Percentiles rank a stretch among this genome's conserved stretches.
Conservation (phyloP, 148 eudicot genomes). For the Vaccinium macrocarpon region DNA sequence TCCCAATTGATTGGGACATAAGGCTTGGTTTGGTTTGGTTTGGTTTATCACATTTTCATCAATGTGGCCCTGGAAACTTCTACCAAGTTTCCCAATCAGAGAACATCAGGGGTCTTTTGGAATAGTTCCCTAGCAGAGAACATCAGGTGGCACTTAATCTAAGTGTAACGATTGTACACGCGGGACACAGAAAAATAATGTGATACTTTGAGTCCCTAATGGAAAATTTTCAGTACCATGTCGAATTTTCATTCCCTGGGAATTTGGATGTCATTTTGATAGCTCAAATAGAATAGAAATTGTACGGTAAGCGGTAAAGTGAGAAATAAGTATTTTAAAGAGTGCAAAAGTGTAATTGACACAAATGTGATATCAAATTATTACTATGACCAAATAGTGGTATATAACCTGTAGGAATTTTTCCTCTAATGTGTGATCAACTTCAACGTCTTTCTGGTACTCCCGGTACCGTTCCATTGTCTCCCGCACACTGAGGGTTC, state of each 20-base stretch:
- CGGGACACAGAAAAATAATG: too few relatives aligned
- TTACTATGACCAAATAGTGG: background rate
- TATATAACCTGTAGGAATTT: slow-evolving; percentile 61
- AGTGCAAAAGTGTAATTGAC: background rate
- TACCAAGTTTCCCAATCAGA: too few relatives aligned
- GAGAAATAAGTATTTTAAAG: background rate
- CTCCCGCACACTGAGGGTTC: slow-evolving; percentile 59
- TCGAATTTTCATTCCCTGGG: background rate
- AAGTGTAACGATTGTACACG: too few relatives aligned
- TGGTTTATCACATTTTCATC: too few relatives aligned
- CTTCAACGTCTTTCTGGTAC: slow-evolving; percentile 53
- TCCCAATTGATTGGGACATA: too few relatives aligned
- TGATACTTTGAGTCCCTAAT: background rate
- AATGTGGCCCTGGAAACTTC: too few relatives aligned
- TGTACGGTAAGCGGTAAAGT: background rate
- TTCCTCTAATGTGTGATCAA: slow-evolving; percentile 36
- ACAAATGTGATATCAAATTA: background rate
- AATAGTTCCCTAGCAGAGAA: too few relatives aligned
- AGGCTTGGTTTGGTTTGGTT: too few relatives aligned
- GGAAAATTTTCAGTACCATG: background rate
- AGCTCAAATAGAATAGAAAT: background rate
- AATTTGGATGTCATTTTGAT: background rate
- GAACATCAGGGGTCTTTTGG: too few relatives aligned
- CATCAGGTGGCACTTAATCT: too few relatives aligned
- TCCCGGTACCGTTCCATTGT: slow-evolving; percentile 64